These are phyloP conservation scores for Melanogaster broomeanus DNA, from an alignment of 768 basidiomycete genomes.

Conservation along the genomic window DNA sequence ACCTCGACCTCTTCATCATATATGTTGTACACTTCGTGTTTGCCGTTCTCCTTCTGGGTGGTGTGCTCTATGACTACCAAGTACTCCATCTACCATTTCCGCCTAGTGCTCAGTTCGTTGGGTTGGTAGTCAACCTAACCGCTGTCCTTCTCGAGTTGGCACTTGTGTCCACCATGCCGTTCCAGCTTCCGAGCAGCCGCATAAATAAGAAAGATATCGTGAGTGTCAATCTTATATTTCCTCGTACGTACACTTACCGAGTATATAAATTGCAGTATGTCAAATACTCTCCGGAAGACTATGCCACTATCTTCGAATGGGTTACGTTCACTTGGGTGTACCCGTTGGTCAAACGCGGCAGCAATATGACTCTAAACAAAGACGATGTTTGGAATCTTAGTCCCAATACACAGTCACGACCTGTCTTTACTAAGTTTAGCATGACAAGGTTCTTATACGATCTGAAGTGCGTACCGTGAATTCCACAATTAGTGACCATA, in stretches of 20 bases:
- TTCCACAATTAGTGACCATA: neutral
- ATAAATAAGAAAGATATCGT: constrained; percentile 64
- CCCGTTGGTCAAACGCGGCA: constrained; percentile 58
- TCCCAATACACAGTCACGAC: constrained; percentile 64
- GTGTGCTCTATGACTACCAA: constrained; percentile 50
- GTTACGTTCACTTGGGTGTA: constrained; percentile 71
- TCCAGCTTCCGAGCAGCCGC: constrained; percentile 58
- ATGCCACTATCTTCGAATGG: constrained; percentile 72
- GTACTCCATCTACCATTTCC: constrained; percentile 48
- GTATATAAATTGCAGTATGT: constrained; percentile 17
- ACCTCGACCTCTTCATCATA: constrained; percentile 62
- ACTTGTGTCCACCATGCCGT: constrained; percentile 61
- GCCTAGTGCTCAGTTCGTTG: constrained; percentile 21
- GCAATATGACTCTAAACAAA: constrained; percentile 59
- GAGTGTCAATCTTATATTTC: constrained; percentile 26
- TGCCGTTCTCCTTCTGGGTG: constrained; percentile 52
- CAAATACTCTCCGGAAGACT: constrained; percentile 63
- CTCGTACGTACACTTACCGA: neutral
- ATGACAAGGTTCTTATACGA: constrained; percentile 19
- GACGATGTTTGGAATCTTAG: constrained; percentile 73
- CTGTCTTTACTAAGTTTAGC: constrained; percentile 55
- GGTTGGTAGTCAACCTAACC: constrained; percentile 43
- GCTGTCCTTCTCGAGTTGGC: constrained; percentile 44
- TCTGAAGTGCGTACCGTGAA: constrained; percentile 53
- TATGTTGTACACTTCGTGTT: constrained; percentile 51